A percentile compares a stretch with the other conserved stretches of the same genome.
Conservation (phyloP, 1,284 basidiomycete genomes). For the Puccinia triticina region DNA sequence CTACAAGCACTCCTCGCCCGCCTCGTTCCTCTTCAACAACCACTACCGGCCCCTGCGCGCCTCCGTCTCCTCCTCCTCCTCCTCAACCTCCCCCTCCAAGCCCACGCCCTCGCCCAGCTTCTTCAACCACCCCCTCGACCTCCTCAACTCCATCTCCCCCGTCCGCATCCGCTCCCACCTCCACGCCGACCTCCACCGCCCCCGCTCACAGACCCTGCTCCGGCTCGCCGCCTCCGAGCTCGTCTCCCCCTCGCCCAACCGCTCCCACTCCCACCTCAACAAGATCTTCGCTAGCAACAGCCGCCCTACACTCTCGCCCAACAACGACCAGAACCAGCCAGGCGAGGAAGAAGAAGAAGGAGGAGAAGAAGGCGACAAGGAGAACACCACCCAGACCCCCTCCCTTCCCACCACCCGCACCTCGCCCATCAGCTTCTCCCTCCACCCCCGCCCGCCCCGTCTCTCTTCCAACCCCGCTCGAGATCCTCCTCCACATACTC, state of each 20-base stretch:
- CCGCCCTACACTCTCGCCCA: no score
- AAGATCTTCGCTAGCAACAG: background rate
- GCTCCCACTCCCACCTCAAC: conserved; percentile 6
- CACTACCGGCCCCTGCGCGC: background rate
- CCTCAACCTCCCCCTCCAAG: background rate
- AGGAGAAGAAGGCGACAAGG: background rate
- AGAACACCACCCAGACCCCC: background rate
- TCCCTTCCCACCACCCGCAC: background rate
- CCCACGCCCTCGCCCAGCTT: background rate
- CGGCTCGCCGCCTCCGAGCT: background rate
- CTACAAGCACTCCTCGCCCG: conserved; percentile 22
- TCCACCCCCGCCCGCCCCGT: background rate
- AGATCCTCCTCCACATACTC: background rate
- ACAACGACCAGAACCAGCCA: background rate
- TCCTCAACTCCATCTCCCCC: conserved; percentile 14
- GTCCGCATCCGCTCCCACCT: conserved; percentile 12
- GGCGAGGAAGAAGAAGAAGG: background rate
- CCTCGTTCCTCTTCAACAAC: conserved; percentile 24
- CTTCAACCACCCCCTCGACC: conserved; percentile 14
- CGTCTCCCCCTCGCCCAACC: conserved; percentile 27
- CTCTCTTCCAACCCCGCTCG: background rate
- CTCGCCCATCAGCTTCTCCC: background rate
- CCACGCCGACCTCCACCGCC: background rate
- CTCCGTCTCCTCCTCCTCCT: background rate
- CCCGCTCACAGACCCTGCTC: background rate